Evolutionary conservation across 2,329 filamentous ascomycete genomes (phyloP), one percentile per base, ranked within the genome.

Genomic region (Ramichloridium luteum): DNA sequence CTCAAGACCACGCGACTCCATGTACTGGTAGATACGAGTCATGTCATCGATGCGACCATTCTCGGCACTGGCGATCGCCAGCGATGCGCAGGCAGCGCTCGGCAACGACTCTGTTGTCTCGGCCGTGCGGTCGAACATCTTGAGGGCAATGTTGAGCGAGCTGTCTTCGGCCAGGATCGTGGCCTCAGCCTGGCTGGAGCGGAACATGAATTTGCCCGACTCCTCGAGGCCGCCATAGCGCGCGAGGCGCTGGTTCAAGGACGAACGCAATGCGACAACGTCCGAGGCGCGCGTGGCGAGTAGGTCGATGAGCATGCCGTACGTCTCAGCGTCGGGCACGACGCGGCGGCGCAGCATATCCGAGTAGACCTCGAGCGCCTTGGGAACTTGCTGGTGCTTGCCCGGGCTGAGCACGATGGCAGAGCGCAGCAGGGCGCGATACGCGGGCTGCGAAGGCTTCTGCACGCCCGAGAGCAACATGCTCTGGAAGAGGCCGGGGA

Each of bases 261-360:
- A 59, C 45, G 75, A 70, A 62, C 82, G 86, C 53, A 81, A 67
- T 16, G 72, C 68, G 13, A 77, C 70, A 5, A 88, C 77, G 51
- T 93, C 80, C 28, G 92, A 67, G 23, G 84, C 85, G 43, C 85
- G 77, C 10, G 75, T 72, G 12, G 86, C 80, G 31, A 98, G 67
- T 23, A 94, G 65, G 36, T 80, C 75, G 34, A 98, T 80, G 12
- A 98, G 66, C 18, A 85, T 85, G 51, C 84, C 76, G 59, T 93
- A 96, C 0, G 88, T 96, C 35, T 80, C 73, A 32, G 77, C 75
- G 54, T 94, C 79, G 5, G 88, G 86, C 13, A 71, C 62, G 14
- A 96, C 77, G 46, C 78, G 79, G 43, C 86, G 80, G 43, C 79
- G 76, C 46, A 93, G 74, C 90, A 98, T 96, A 54, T 96, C 86